phyloP scores from a whole-genome alignment of 495 filamentous ascomycete species.

The Cudoniella acicularis region DNA sequence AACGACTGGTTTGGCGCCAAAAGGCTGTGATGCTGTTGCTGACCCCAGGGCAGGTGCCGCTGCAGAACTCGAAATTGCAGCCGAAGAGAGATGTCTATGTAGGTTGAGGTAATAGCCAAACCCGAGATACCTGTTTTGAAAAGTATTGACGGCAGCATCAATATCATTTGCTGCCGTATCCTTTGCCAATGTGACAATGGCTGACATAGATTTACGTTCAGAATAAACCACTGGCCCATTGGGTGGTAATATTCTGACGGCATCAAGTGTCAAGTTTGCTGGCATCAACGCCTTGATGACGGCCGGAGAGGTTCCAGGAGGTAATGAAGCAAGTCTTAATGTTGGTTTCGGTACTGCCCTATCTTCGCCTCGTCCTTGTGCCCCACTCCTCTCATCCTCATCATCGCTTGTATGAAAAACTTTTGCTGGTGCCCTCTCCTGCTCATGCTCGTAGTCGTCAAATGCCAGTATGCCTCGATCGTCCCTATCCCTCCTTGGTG shows the following conservation, averaged over 20 bases:
- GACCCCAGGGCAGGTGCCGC: conserved; percentile 48
- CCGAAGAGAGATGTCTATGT: conserved; percentile 80
- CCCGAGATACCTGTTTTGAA: conserved; percentile 86
- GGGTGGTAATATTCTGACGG: conserved; percentile 68
- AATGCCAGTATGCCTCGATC: conserved; percentile 43
- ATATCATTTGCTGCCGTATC: conserved; percentile 86
- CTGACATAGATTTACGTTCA: conserved; percentile 74
- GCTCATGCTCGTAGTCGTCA: conserved; percentile 42
- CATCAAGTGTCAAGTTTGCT: conserved; percentile 65
- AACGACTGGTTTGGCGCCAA: conserved; percentile 75
- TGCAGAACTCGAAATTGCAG: conserved; percentile 57
- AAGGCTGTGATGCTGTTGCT: conserved; percentile 60
- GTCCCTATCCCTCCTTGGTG: conserved; percentile 28
- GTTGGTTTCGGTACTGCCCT: conserved; percentile 82
- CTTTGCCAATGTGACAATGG: conserved; percentile 79
- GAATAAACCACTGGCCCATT: conserved; percentile 46
- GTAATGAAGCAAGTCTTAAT: conserved; percentile 62
- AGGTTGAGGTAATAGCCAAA: conserved; percentile 80
- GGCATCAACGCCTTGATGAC: conserved; percentile 73
- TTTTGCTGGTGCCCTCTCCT: conserved; percentile 29
- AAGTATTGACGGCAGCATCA: conserved; percentile 67
- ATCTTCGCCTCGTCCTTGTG: conserved; percentile 36
- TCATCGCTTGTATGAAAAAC: conserved; percentile 50
- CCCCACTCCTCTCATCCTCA: conserved; percentile 39
- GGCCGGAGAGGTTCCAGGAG: conserved; percentile 63